Evolutionary conservation across 2,329 filamentous ascomycete genomes (phyloP), one percentile per base, ranked within the genome.

Genomic region (Huntiella moniliformis): DNA sequence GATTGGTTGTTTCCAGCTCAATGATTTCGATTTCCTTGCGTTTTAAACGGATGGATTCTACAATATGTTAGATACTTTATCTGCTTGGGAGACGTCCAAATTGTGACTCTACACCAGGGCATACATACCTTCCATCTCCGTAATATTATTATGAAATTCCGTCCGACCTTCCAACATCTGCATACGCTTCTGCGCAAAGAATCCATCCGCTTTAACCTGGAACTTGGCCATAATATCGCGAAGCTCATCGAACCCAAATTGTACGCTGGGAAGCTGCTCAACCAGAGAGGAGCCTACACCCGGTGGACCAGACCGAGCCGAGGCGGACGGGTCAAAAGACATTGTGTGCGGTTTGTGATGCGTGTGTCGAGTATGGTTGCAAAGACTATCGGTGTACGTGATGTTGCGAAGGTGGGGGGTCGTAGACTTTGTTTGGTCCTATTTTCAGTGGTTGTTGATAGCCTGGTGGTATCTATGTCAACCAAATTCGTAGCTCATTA

Each of bases 171-270:
- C 86, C 5, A 96, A 61, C 0, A 96, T 84, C 45, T 83, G 76
- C 61, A 92, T 92, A 42, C 88, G 74, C 0, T 87, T 86, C 52
- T 83, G 78, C 57, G 94, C 88, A 52, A 98, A 95, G 55, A 95
- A 96, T 0, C 79, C 77, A 58, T 98, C 91, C 55, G 98, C 98
- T 54, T 77, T 81, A 6, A 76, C 72, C 0, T 82, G 95, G 60
- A 98, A 98, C 52, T 82, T 84, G 45, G 79, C 73, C 91, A 98
- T 96, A 63, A 86, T 82, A 56, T 88, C 85, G 63, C 88, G 87
- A 58, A 98, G 65, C 54, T 95, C 85, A 55, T 96, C 87, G 61
- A 96, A 96, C 49, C 86, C 86, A 61, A 98, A 96, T 62, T 94
- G 86, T 61, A 93, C 82, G 59, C 73, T 83, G 33, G 91, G 91